Percentiles rank a stretch among this genome's conserved stretches.
Evolutionary conservation across 768 basidiomycete genomes (phyloP).

Genomic region (Mycena maculata): DNA sequence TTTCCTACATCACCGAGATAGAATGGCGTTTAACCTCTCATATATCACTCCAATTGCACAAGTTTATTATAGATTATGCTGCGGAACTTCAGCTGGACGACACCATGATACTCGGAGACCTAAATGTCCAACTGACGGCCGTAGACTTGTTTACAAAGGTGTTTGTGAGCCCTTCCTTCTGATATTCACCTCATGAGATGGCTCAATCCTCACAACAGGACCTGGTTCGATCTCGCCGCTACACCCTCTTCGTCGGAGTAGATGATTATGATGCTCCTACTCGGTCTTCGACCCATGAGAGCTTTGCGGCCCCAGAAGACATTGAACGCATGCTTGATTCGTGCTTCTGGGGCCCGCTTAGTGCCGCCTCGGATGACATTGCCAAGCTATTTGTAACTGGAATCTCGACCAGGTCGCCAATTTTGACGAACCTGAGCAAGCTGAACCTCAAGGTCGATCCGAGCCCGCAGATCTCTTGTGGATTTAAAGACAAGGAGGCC

Average conservation of each 20-base stretch:
- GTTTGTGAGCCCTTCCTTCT: neutral
- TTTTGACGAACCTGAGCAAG: neutral
- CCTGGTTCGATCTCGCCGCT: neutral
- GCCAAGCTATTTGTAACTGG: constrained; percentile 12
- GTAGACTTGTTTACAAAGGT: neutral
- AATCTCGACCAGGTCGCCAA: neutral
- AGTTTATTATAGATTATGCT: constrained; percentile 4
- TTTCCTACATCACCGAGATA: neutral
- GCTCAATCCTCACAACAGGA: neutral
- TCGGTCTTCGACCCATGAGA: neutral
- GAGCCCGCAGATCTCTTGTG: neutral
- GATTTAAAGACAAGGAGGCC: constrained; percentile 16
- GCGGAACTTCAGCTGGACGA: no score
- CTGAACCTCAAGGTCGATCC: neutral
- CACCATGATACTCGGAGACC: no score
- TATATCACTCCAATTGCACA: neutral
- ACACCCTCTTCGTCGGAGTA: constrained; percentile 12
- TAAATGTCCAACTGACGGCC: no score
- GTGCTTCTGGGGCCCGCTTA: constrained; percentile 10
- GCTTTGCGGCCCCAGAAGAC: neutral
- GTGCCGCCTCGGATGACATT: neutral
- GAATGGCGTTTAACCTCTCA: neutral
- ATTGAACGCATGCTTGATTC: neutral
- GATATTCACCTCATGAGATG: neutral
- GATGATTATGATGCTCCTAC: constrained; percentile 14